Base-by-base conservation (phyloP, 2,329 filamentous ascomycete species). In the Amesomyces nigricolor region DNA sequence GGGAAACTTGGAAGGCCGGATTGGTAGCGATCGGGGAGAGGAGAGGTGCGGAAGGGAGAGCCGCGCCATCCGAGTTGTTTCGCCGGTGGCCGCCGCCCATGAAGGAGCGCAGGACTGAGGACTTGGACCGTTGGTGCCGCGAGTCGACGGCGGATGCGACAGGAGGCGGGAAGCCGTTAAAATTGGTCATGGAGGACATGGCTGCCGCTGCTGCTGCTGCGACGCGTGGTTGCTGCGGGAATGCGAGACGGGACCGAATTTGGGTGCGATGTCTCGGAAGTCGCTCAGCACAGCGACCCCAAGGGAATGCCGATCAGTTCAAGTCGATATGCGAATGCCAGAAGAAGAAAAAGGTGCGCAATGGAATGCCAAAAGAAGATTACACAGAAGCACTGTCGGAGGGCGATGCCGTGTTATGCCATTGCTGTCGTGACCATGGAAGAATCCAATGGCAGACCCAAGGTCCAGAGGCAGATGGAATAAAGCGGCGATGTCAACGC, bases 41-140 rank as follows among this genome's bases (percentile, higher is more conserved):
- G 58, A 64, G 58, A 51, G 67, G 58, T 19, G 71, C 47, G 3
- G 54, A 53, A 17, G 68, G 65, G 29, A 73, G 63, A 10, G 60
- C 63, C n/a, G 68, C 63, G 19, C 71, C 75, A 61, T 73, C 72
- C 7, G 76, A 75, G 51, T 73, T 72, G 66, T 75, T 77, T 54
- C 64, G 63, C 42, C 74, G 74, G 54, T 77, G 73, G 57, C 77
- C 72, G 52, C 58, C 61, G 51, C 57, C 57, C 46, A 80, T 76
- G 61, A 81, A 73, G 8, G 75, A 75, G 57, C 72, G 75, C 48
- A 81, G 65, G 39, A 79, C 75, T 16, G 73, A 78, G 2, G 77
- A 77, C 64, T 75, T 79, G 56, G 75, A 71, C 43, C 75, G 68
- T 50, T 75, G 72, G 59, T 58, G 58, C n/a, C 45, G 58, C 16